Base-by-base conservation (phyloP, 2,329 filamentous ascomycete species). In the Fragosphaeria purpurea region DNA sequence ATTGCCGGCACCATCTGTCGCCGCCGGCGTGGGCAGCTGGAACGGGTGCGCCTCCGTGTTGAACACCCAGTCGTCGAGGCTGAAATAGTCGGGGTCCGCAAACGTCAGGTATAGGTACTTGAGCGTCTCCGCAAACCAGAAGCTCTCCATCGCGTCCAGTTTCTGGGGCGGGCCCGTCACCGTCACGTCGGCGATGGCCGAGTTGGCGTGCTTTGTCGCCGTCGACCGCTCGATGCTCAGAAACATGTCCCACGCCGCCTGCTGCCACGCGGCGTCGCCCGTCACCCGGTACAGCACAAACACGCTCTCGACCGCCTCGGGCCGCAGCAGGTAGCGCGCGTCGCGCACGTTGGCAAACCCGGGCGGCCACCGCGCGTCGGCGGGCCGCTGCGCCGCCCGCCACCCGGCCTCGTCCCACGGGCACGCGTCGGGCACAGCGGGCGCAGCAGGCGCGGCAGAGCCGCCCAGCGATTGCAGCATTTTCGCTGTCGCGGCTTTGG, bases 251-350 rank as follows among this genome's bases (percentile, higher is more conserved):
- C 85, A 89, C 12, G 85, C 85, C 80, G 82, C 85, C 53, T 87
- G 74, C 7, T 84, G 72, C 62, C 88, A 88, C 45, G 76, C 79
- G 10, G 76, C 73, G 56, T 89, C 82, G 5, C 81, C 82, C 0
- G 85, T 88, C 60, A 89, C 85, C 46, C 85, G 78, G 75, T 84
- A 89, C 79, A 89, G 85, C 63, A 88, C 83, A 62, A 88, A 83
- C 46, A 89, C 68, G 44, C 76, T 83, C 63, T 89, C 85, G 33
- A 88, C 76, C 0, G 85, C 87, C 65, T 89, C 85, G 0, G 86
- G 85, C 22, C 85, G 73, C 61, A 88, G 42, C 33, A 60, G 73
- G 55, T 82, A 83, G 43, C 70, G 55, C 8, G 60, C 34, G 41
- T 67, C 64, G 5, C 56, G 53, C 1, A 60, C 57, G 11, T 56